Percentiles rank a stretch among this genome's conserved stretches.
Evolutionary conservation across 805 yeast species (phyloP).

Genomic region (Candida easanensis): DNA sequence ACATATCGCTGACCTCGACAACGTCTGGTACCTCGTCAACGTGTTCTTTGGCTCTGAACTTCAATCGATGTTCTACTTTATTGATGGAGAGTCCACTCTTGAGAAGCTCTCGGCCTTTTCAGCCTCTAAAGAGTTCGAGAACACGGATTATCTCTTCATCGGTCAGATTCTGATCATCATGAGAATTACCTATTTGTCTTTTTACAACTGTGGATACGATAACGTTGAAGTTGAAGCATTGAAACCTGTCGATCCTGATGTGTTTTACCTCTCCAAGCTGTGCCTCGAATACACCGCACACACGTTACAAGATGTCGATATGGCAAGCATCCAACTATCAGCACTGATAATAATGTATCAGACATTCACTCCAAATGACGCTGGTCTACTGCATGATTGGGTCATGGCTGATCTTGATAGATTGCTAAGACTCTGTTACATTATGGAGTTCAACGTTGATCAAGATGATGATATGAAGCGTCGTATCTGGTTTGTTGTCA

Average conservation of each 20-base stretch:
- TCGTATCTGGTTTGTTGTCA: slow-evolving; percentile 9
- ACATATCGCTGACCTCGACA: slow-evolving; percentile 7
- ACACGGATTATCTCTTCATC: slow-evolving; percentile 12
- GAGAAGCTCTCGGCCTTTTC: slow-evolving; percentile 10
- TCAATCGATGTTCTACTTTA: slow-evolving; percentile 4
- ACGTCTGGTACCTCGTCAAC: slow-evolving; percentile 11
- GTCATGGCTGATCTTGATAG: slow-evolving; percentile 5
- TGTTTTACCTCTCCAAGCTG: slow-evolving; percentile 11
- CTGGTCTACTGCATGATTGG: slow-evolving; percentile 3
- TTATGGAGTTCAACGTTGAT: slow-evolving; percentile 3
- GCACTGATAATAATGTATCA: slow-evolving; percentile 2
- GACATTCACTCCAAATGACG: slow-evolving; percentile 4
- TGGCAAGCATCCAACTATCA: slow-evolving; percentile 8
- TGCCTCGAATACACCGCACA: slow-evolving; percentile 15
- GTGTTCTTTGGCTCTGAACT: slow-evolving; percentile 10
- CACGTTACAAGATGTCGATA: slow-evolving; percentile 6
- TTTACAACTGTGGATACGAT: slow-evolving; percentile 20
- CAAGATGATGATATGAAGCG: slow-evolving; percentile 2
- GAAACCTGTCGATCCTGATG: slow-evolving; percentile 9
- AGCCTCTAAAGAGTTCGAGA: slow-evolving; percentile 2
- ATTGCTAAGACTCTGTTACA: slow-evolving; percentile 2
- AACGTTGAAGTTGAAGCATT: slow-evolving; percentile 4
- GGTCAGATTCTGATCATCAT: slow-evolving; percentile 18
- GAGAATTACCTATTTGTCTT: slow-evolving; percentile 18
- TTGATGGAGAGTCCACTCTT: slow-evolving; percentile 10